These are phyloP conservation scores for Lachnellula cervina DNA, from an alignment of 2,329 filamentous ascomycete species.

Conservation along the genomic window DNA sequence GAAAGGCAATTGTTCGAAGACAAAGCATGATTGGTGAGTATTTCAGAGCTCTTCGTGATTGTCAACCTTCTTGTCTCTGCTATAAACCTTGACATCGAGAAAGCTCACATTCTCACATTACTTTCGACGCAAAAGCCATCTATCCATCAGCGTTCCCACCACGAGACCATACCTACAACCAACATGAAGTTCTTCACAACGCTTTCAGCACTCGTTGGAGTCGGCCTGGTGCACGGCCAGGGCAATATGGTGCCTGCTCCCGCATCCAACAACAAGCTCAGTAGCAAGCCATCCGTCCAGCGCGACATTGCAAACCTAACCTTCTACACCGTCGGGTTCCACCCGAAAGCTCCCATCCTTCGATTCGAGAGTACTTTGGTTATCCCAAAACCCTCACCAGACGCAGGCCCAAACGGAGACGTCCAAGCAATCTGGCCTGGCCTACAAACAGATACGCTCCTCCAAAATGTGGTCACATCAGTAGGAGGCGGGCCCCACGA, in stretches of 20 bases:
- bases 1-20: background rate
- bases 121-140: too few relatives aligned
- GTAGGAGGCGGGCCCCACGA: constrained; percentile 8
- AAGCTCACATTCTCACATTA: too few relatives aligned
- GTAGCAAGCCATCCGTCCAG: background rate
- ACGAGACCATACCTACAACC: background rate
- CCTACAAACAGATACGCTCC: constrained; percentile 19
- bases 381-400: constrained; percentile 9
- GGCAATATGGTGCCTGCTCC: background rate
- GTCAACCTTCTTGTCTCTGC: too few relatives aligned
- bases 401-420: constrained; percentile 38
- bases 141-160: too few relatives aligned
- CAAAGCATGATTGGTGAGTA: too few relatives aligned
- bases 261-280: background rate
- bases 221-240: background rate
- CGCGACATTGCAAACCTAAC: constrained; percentile 3
- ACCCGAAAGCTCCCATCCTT: background rate
- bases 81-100: too few relatives aligned
- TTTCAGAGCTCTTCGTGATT: too few relatives aligned
- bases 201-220: background rate
- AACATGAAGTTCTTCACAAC: background rate
- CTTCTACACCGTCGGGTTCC: constrained; percentile 1
- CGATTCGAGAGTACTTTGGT: constrained; percentile 19
- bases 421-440: constrained; percentile 49
- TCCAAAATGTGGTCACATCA: constrained; percentile 20